A percentile compares a stretch with the other conserved stretches of the same genome.
phyloP scores from a whole-genome alignment of 2,329 filamentous ascomycete genomes.

The Penicillium thymicola region DNA sequence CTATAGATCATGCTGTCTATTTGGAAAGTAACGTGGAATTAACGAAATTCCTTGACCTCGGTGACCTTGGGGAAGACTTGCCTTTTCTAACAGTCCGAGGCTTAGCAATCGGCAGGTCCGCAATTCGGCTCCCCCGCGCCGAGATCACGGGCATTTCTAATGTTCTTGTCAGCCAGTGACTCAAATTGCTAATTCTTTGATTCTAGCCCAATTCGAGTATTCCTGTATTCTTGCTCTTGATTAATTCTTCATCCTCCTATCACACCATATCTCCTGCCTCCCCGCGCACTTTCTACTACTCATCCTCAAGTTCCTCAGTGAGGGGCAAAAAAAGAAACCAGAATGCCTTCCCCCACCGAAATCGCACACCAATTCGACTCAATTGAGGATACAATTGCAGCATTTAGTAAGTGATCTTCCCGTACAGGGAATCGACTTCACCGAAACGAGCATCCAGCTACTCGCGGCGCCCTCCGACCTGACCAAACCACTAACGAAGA shows the following conservation, averaged over 20 bases:
- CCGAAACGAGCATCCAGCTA: neutral
- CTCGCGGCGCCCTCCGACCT: neutral
- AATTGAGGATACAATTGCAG: constrained; percentile 42
- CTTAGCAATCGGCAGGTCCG: constrained; percentile 12
- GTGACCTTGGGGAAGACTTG: neutral
- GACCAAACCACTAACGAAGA: constrained; percentile 15
- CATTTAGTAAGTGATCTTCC: constrained; percentile 38
- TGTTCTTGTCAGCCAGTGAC: constrained; percentile 21
- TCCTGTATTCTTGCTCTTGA: neutral
- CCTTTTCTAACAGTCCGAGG: constrained; percentile 1
- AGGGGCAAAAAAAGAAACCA: constrained; percentile 24
- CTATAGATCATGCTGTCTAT: neutral
- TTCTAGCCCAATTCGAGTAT: neutral
- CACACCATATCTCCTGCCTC: neutral
- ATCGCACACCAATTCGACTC: constrained; percentile 38
- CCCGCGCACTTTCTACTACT: neutral
- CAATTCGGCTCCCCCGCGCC: constrained; percentile 19
- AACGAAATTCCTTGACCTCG: neutral
- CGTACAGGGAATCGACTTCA: neutral
- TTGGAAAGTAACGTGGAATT: neutral
- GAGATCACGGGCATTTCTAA: constrained; percentile 26
- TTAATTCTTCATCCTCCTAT: neutral
- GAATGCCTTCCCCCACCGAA: constrained; percentile 37
- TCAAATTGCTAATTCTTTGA: neutral
- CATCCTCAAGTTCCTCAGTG: constrained; percentile 18